Evolutionary conservation across 192 early-diverging fungal species (phyloP), one percentile per base, ranked within the genome.

Genomic region (Jimgerdemannia flammicorona): DNA sequence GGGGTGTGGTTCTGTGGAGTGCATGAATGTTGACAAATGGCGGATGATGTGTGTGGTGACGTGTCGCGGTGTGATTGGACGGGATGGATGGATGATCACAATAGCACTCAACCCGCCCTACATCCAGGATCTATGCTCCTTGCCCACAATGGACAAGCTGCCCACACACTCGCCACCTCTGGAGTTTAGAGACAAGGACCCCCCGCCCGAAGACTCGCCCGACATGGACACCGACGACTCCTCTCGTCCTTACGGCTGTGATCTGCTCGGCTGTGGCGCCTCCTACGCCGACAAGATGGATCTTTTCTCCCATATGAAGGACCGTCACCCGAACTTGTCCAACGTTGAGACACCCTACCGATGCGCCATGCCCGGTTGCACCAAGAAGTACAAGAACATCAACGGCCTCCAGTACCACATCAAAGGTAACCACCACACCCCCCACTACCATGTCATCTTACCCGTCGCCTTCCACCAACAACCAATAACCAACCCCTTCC

Each of bases 331-430:
- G 8, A 1, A 68, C 19, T 41, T 59, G 8, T 59, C 80, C 4
- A 43, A 68, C 7, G 74, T 73, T 17, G 67, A 83, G 3, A 87
- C 84, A 66, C 92, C 93, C 8, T 95, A 89, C 75, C 83, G 87
- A 49, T 95, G 93, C 59, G 89, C 84, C 1, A 88, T 90, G 75
- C 70, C 83, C 2, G 89, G 85, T 6, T 95, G 94, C 64, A 81
- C 85, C 41, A 91, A 91, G 71, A 81, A 83, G 20, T 95, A 95
- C 81, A 94, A 93, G 76, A 95, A 95, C 75, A 89, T 94, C 77
- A 94, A 93, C 69, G 94, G 94, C n/a, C 82, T 95, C 3, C 88
- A 92, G 77, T 94, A 94, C 74, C 93, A 94, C 66, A 68, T 84
- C 93, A 17, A 86, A 88, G 71, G 87, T 92, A 54, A 87, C 90